phyloP scores from a whole-genome alignment of 495 filamentous ascomycete genomes.

The Penicillium flavigenum region DNA sequence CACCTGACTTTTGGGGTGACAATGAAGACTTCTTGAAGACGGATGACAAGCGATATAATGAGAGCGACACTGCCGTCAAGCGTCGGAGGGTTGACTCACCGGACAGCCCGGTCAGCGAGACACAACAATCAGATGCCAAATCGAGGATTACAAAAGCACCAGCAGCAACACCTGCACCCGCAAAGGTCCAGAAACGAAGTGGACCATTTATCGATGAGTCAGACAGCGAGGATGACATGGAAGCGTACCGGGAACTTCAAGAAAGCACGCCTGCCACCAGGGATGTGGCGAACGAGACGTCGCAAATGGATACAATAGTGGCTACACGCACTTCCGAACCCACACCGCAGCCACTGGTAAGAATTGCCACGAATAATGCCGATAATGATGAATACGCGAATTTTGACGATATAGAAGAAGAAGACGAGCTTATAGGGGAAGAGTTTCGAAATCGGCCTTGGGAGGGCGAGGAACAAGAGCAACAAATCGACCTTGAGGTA shows the following conservation, averaged over 20 bases:
- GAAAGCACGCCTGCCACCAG: conserved; percentile 10
- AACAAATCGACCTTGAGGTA: conserved; percentile 20
- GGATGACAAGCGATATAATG: conserved; percentile 29
- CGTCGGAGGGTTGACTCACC: conserved; percentile 42
- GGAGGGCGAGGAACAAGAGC: conserved; percentile 29
- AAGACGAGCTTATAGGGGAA: conserved; percentile 40
- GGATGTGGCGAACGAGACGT: conserved; percentile 8
- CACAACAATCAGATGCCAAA: conserved; percentile 18
- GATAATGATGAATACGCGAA: conserved; percentile 61
- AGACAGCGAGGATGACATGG: conserved; percentile 60
- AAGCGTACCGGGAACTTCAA: conserved; percentile 23
- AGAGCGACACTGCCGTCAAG: conserved; percentile 35
- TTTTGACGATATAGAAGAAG: conserved; percentile 69
- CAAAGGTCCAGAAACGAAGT: conserved; percentile 23
- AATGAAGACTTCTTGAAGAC: conserved; percentile 21
- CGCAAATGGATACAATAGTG: conserved; percentile 37
- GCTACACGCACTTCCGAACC: conserved; percentile 43
- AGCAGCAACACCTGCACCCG: neutral
- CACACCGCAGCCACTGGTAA: conserved; percentile 47
- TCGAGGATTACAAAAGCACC: conserved; percentile 9
- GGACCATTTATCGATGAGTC: conserved; percentile 68
- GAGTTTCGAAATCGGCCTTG: conserved; percentile 44
- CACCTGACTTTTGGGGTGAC: conserved; percentile 42
- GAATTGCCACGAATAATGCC: conserved; percentile 55
- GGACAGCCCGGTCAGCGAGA: conserved; percentile 10